Evolutionary conservation across 768 basidiomycete species (phyloP), one percentile per base, ranked within the genome.

Genomic region (Phylloporus scabripes): DNA sequence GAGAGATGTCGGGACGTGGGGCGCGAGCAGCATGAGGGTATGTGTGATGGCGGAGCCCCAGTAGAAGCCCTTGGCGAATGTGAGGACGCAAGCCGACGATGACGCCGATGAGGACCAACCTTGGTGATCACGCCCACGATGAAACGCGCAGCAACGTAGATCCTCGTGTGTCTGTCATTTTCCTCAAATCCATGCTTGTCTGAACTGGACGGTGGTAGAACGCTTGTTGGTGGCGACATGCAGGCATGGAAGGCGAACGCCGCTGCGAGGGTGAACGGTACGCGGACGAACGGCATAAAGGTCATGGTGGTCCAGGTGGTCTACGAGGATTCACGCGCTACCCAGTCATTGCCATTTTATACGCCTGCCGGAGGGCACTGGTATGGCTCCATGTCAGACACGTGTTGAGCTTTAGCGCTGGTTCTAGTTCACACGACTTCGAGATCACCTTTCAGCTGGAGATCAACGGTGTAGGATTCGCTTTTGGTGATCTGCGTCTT

Each of bases 241-340:
- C 74, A 68, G 24, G 69, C 60, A 26, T 76, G 75, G 14, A 78
- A 58, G 23, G 72, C 74, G 41, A 72, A 47, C 57, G 73, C 73
- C 15, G 73, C 68, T 15, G 71, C 61, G 32, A 77, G 56, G 38
- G 73, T 67, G 58, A 71, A 72, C 5, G 76, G 74, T 40, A 78
- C 62, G 52, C 71, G 74, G 41, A 72, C 37, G 37, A 73, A 57
- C 31, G 69, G 54, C 29, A 17, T 42, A 26, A 26, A 23, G 23
- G 24, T 26, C 40, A 41, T 41, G 40, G 23, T n/a, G n/a, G n/a
- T n/a, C n/a, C 6, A 12, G 7, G 7, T 26, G n/a, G 40, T 26
- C 24, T 26, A 17, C 6, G 24, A n/a, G 23, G 6, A 21, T 9
- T 3, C 7, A 24, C 40, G 7, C 23, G 40, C 15, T 14, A 11